phyloP scores from a whole-genome alignment of 2,329 filamentous ascomycete genomes.

The Chaetomium strumarium region DNA sequence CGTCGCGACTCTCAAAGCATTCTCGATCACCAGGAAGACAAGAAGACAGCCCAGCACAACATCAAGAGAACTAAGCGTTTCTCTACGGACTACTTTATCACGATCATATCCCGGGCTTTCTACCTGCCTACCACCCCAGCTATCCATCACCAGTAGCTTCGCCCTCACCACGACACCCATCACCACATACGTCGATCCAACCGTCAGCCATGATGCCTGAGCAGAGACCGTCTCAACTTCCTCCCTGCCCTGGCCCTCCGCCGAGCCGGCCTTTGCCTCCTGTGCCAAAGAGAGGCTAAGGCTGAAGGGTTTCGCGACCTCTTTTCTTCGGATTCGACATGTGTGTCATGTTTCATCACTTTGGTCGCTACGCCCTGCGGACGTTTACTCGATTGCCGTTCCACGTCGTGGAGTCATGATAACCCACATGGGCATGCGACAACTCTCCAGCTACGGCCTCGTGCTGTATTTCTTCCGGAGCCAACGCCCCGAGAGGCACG shows the following conservation, averaged over 20 bases:
- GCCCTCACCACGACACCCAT: slow-evolving; percentile 1
- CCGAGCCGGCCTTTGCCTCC: slow-evolving; percentile 59
- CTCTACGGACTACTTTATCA: slow-evolving; percentile 8
- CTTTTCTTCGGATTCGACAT: slow-evolving; percentile 12
- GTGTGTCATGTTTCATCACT: slow-evolving; percentile 15
- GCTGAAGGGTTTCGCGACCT: slow-evolving; percentile 1
- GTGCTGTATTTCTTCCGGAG: slow-evolving; percentile 14
- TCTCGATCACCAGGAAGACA: slow-evolving; percentile 18
- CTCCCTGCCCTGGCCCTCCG: slow-evolving; percentile 61
- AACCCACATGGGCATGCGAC: slow-evolving; percentile 17
- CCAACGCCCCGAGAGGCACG: neutral
- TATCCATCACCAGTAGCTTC: neutral
- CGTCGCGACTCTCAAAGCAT: slow-evolving; percentile 17
- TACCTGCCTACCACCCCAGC: neutral
- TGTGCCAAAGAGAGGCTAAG: slow-evolving; percentile 55
- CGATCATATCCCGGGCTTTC: neutral
- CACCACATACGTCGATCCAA: slow-evolving; percentile 6
- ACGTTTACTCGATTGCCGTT: slow-evolving; percentile 9
- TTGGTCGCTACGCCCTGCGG: slow-evolving; percentile 14
- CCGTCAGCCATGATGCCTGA: slow-evolving; percentile 42
- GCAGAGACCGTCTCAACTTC: slow-evolving; percentile 59
- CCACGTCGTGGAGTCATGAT: slow-evolving; percentile 11
- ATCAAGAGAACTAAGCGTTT: slow-evolving; percentile 4
- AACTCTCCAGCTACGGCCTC: slow-evolving; percentile 4
- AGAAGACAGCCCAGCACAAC: slow-evolving; percentile 14